phyloP scores from a whole-genome alignment of 768 basidiomycete genomes.

The Tricholoma matsutake region DNA sequence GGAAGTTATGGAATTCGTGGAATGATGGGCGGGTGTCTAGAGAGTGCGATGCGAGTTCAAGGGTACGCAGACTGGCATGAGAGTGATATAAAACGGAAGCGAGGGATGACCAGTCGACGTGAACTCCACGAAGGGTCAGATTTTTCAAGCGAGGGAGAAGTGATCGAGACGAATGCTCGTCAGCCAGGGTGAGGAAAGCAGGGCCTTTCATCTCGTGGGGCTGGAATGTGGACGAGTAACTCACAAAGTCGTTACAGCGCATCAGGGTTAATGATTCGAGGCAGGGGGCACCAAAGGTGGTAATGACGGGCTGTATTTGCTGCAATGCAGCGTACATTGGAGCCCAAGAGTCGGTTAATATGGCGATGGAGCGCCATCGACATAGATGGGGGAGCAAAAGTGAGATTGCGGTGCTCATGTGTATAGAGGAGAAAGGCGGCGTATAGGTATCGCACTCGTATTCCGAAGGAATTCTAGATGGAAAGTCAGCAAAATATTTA shows the following conservation, averaged over 20 bases:
- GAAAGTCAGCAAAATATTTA: not conserved
- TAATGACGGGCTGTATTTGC: slow-evolving; percentile 38
- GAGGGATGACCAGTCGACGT: slow-evolving; percentile 50
- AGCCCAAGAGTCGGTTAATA: slow-evolving; percentile 56
- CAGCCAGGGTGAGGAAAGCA: slow-evolving; percentile 28
- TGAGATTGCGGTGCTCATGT: slow-evolving; percentile 44
- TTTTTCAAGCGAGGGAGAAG: slow-evolving; percentile 44
- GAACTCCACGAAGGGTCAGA: slow-evolving; percentile 54
- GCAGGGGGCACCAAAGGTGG: slow-evolving; percentile 33
- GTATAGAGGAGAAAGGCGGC: slow-evolving; percentile 37
- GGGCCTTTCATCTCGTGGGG: slow-evolving; percentile 36
- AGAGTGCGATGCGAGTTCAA: slow-evolving; percentile 53
- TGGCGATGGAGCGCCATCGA: slow-evolving; percentile 51
- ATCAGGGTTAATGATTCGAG: slow-evolving; percentile 53
- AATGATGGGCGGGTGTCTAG: slow-evolving; percentile 51
- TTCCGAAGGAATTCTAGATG: slow-evolving; percentile 25
- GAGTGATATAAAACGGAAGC: slow-evolving; percentile 36
- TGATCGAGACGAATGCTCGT: slow-evolving; percentile 14
- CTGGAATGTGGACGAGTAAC: slow-evolving; percentile 42
- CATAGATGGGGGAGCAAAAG: slow-evolving; percentile 49
- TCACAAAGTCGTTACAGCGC: slow-evolving; percentile 57
- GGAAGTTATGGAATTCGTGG: slow-evolving; percentile 40
- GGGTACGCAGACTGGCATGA: slow-evolving; percentile 32
- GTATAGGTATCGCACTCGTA: slow-evolving; percentile 24
- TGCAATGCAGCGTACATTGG: slow-evolving; percentile 53